phyloP scores from a whole-genome alignment of 2,329 filamentous ascomycete genomes.

The Colletotrichum sp. region DNA sequence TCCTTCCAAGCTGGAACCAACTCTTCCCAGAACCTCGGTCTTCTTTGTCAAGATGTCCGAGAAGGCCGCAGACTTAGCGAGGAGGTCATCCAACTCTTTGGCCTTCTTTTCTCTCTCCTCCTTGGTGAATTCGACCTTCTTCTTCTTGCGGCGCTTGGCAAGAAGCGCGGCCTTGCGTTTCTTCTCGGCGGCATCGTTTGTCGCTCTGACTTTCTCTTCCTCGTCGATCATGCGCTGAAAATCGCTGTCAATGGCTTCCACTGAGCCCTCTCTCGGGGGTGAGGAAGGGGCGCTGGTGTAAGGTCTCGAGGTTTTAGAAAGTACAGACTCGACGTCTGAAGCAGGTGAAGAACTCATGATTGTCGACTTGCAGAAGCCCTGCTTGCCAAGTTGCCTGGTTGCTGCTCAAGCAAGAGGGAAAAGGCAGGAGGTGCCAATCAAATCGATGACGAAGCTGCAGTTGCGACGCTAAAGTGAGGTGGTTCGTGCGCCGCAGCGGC shows the following conservation, averaged over 20 bases:
- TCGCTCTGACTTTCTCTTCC: conserved; percentile 37
- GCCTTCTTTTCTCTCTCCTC: conserved; percentile 63
- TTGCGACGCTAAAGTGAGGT: background rate
- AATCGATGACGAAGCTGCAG: conserved; percentile 14
- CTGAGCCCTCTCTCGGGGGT: conserved; percentile 31
- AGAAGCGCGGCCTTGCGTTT: conserved; percentile 39
- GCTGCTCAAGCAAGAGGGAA: background rate
- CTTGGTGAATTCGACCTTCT: conserved; percentile 49
- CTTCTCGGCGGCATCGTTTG: conserved; percentile 55
- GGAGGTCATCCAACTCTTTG: conserved; percentile 61
- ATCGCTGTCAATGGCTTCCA: conserved; percentile 22
- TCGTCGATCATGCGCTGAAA: conserved; percentile 35
- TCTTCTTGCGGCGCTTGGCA: conserved; percentile 51
- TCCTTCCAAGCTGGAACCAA: conserved; percentile 65
- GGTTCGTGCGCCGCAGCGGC: background rate
- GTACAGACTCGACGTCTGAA: conserved; percentile 34
- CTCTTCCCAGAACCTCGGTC: conserved; percentile 65
- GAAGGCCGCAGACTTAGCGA: conserved; percentile 65
- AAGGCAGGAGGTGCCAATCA: background rate
- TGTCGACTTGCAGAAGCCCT: rapidly evolving
- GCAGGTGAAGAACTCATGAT: conserved; percentile 33
- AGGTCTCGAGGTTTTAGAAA: conserved; percentile 28
- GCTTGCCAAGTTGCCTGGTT: rapidly evolving
- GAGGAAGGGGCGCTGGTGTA: conserved; percentile 43
- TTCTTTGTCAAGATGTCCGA: conserved; percentile 68